A percentile compares a stretch with the other conserved stretches of the same genome.
These are phyloP conservation scores for Piper betle DNA, from an alignment of 164 flowering plant species.

Conservation along the genomic window DNA sequence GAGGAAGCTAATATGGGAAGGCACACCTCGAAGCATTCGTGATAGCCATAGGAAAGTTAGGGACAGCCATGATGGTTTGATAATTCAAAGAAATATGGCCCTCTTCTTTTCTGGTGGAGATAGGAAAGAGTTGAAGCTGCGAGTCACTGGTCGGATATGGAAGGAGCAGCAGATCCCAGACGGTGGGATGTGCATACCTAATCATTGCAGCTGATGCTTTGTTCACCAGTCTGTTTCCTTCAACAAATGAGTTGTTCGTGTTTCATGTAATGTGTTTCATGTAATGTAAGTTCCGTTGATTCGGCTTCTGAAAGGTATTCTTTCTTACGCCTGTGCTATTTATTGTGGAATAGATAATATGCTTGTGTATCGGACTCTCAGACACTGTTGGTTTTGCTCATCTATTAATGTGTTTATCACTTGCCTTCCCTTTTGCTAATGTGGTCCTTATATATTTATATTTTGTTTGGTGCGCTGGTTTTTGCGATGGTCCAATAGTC, in stretches of 20 bases:
- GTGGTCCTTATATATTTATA: too few species aligned
- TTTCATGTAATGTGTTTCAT: neutral
- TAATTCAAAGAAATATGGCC: conserved; percentile 46
- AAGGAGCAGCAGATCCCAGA: conserved; percentile 44
- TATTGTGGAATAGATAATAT: conserved; percentile 2
- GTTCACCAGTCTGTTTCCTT: neutral
- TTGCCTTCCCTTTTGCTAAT: neutral
- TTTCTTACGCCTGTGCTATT: neutral
- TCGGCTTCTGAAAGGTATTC: neutral
- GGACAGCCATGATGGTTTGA: conserved; percentile 53
- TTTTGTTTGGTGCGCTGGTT: too few species aligned
- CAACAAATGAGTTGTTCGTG: neutral
- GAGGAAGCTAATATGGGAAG: conserved; percentile 46
- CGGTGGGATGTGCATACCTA: conserved; percentile 46
- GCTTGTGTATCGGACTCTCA: neutral
- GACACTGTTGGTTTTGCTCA: neutral
- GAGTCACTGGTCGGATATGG: conserved; percentile 53
- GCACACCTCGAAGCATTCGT: conserved; percentile 52
- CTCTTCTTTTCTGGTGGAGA: conserved; percentile 54
- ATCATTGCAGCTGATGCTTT: conserved; percentile 47
- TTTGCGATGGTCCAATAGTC: too few species aligned
- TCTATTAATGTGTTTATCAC: conserved; percentile 1
- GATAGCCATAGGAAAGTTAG: conserved; percentile 50
- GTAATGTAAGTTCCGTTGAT: neutral
- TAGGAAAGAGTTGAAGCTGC: conserved; percentile 44